Evolutionary conservation across 2,329 filamentous ascomycete species (phyloP).

Genomic region (Ploettnerulaceae sp.): DNA sequence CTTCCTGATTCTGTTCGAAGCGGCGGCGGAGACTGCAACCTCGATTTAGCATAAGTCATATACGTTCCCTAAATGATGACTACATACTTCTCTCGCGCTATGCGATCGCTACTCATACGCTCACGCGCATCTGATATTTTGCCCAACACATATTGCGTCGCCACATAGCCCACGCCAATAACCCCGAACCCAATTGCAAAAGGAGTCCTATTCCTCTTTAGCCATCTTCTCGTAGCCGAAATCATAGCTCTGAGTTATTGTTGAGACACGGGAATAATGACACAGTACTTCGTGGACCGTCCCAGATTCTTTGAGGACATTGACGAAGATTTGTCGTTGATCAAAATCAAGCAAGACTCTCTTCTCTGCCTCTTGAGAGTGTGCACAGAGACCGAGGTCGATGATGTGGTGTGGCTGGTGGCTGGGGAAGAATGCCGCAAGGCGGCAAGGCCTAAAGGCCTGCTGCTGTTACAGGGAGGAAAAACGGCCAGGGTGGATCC

Average conservation of each 20-base stretch:
- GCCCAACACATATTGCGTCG: slow-evolving; percentile 83
- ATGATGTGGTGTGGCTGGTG: slow-evolving; percentile 14
- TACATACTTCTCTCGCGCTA: slow-evolving; percentile 89
- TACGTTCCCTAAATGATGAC: background rate
- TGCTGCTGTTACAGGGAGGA: background rate
- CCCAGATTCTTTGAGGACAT: slow-evolving; percentile 4
- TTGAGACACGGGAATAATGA: too few relatives aligned
- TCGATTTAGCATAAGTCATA: slow-evolving; percentile 15
- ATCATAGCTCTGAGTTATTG: slow-evolving; percentile 44
- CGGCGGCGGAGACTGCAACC: slow-evolving; percentile 73
- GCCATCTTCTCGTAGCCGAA: slow-evolving; percentile 77
- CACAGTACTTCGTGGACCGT: too few relatives aligned
- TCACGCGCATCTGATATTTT: slow-evolving; percentile 92
- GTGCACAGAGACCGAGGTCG: slow-evolving; percentile 14
- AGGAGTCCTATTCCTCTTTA: slow-evolving; percentile 85
- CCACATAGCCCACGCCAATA: slow-evolving; percentile 84
- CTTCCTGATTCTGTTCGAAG: slow-evolving; percentile 98
- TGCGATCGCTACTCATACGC: slow-evolving; percentile 93
- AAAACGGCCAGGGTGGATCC: slow-evolving; percentile 2
- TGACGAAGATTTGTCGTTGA: too few relatives aligned
- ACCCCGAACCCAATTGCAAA: slow-evolving; percentile 85
- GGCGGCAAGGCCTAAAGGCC: too few relatives aligned
- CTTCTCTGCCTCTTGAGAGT: too few relatives aligned
- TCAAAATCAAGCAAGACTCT: slow-evolving; percentile 4
- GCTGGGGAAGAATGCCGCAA: background rate